Evolutionary conservation across 768 basidiomycete species (phyloP), one percentile per base, ranked within the genome.

Genomic region (Sarcodon aspratus): DNA sequence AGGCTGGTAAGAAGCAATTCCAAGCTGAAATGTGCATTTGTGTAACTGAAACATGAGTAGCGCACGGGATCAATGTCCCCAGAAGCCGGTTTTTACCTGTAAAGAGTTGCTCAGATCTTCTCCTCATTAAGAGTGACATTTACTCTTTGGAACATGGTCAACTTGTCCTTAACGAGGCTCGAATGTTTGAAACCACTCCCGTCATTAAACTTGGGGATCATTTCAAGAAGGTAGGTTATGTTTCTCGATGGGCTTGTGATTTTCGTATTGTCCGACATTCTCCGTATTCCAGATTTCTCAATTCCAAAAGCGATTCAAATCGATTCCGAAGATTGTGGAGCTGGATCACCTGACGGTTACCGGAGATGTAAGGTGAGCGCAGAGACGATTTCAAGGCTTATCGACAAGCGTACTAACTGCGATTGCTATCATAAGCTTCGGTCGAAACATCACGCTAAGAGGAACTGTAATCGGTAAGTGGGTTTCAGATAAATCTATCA

Each of bases 141-240:
- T 97, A 96, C 70, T 86, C 85, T 48, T 74, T 96, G 46, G 70
- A 82, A 64, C 88, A 96, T 61, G 93, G 93, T 15, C 84, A 84
- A 57, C 76, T 95, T 51, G 75, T 89, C 54, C 85, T 96, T 73
- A 90, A 85, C 61, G 78, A 79, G 52, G 71, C 76, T 36, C 70
- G 89, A 56, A 85, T 90, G 81, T 92, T 93, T 60, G 79, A 76
- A 59, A 85, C 79, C 15, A 83, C 89, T 27, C 95, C 93, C n/a
- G 91, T 95, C 45, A 88, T 97, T 75, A 96, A 96, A 72, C 78
- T 96, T 45, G 92, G 93, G 42, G 90, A 93, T 65, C 86, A 88
- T 63, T 96, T 98, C 80, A 96, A 94, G 76, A 94, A 90, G 79
- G 86, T 88, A 48, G 44, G 64, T 15, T 33, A 33, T 37, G n/a